Base-by-base conservation (phyloP, 2,329 filamentous ascomycete species). In the Paracoccidioides brasiliensis region DNA sequence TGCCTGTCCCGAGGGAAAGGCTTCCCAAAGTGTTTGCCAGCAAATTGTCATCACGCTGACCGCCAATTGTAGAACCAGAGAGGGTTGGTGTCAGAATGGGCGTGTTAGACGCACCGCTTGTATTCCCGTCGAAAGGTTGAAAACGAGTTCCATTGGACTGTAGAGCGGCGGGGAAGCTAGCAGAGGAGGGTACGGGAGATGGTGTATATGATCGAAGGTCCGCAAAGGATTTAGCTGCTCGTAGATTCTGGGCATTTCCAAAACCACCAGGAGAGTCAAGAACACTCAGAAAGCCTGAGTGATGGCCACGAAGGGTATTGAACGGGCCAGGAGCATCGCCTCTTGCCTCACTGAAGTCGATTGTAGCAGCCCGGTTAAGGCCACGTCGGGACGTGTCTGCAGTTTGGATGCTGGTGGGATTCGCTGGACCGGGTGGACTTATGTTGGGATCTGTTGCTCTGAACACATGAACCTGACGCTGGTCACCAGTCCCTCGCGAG, bases 201-300 rank as follows among this genome's bases (percentile, higher is more conserved):
- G 91, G 91, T 14, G 90, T 96, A 73, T 94, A 95, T 1, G 90
- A 95, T 61, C 91, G 86, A 60, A 98, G 76, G 68, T 98, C 93
- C 40, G 91, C 93, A 69, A 96, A 96, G 52, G 91, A 97, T 76
- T 97, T 97, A 59, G 91, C 93, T 33, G 88, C 88, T 45, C 93
- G 85, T 40, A 98, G 81, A 65, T 91, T 91, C 67, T 88, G 81
- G 56, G 78, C 85, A 50, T 86, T 81, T 37, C 84, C 83, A 57
- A 84, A 76, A 52, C 79, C 79, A 60, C 73, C 72, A 15, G 88
- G 66, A 44, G 88, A 90, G 61, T 88, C 88, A n/a, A 90, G 83
- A 56, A 93, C 83, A 67, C 90, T 87, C 41, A 97, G 77, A n/a
- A 90, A 90, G 35, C 79, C 80, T 10, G 85, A 84, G 62, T 91